Conservation (phyloP, 1,284 basidiomycete genomes). For the Marasmius fiardii region DNA sequence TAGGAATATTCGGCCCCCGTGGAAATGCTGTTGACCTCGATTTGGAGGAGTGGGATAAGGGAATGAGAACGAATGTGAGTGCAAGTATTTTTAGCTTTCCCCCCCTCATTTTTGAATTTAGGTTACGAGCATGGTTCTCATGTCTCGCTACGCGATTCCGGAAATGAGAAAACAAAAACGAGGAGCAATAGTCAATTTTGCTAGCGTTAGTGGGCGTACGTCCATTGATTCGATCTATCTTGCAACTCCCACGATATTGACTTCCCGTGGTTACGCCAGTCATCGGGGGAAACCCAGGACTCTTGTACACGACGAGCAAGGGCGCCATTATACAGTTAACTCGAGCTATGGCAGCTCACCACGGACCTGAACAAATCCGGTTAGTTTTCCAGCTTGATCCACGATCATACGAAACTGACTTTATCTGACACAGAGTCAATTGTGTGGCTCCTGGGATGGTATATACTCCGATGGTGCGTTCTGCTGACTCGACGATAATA, state of each 20-base stretch:
- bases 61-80: constrained; percentile 15
- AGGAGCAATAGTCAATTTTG: constrained; percentile 18
- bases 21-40: constrained; percentile 15
- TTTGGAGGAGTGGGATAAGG: constrained; percentile 16
- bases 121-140: constrained; percentile 20
- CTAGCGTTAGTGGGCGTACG: constrained; percentile 6
- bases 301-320: constrained; percentile 8
- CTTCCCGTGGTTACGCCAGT: background rate
- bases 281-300: constrained; percentile 5
- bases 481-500: background rate
- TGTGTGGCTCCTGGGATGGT: constrained; percentile 10
- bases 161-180: constrained; percentile 16
- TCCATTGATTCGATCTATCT: background rate
- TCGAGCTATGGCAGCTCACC: constrained; percentile 9
- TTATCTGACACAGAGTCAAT: background rate
- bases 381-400: background rate
- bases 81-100: background rate
- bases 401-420: background rate
- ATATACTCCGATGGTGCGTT: constrained; percentile 8
- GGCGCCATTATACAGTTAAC: constrained; percentile 8
- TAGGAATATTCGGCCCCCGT: background rate
- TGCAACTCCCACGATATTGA: background rate
- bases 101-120: background rate
- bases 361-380: constrained; percentile 7
- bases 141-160: constrained; percentile 17